Percentiles rank a stretch among this genome's conserved stretches.
Evolutionary conservation across 1,284 basidiomycete species (phyloP).

Genomic region (Ustilago crameri): DNA sequence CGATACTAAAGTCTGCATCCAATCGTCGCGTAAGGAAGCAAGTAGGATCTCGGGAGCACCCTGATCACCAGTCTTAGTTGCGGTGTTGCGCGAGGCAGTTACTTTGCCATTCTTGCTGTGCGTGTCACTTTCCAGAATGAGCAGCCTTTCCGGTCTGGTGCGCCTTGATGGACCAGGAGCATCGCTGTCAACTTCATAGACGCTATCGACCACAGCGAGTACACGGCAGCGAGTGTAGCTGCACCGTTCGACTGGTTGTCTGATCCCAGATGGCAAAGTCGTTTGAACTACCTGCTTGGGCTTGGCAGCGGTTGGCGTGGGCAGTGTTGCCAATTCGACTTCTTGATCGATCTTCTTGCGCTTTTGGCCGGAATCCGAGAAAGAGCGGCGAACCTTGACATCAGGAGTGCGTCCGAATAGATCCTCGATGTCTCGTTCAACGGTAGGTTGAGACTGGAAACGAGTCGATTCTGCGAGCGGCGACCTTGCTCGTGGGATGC

Average conservation of each 20-base stretch:
- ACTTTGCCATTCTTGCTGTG: constrained; percentile 15
- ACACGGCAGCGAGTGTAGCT: constrained; percentile 34
- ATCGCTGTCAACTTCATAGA: constrained; percentile 9
- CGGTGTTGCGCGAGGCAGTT: constrained; percentile 5
- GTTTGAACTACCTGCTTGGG: background rate
- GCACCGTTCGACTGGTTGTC: constrained; percentile 11
- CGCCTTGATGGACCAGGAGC: constrained; percentile 9
- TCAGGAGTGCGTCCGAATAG: constrained; percentile 5
- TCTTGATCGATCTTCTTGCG: constrained; percentile 26
- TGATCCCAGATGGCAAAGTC: background rate
- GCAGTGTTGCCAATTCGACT: background rate
- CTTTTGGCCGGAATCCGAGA: constrained; percentile 23
- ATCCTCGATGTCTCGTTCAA: constrained; percentile 26
- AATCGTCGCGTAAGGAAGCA: constrained; percentile 59
- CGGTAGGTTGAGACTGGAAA: constrained; percentile 20
- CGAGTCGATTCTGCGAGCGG: constrained; percentile 20
- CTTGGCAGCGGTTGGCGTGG: background rate
- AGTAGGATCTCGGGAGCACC: constrained; percentile 15
- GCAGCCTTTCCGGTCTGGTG: constrained; percentile 27
- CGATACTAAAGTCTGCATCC: constrained; percentile 44
- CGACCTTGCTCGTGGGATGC: constrained; percentile 5
- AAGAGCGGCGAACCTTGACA: constrained; percentile 4
- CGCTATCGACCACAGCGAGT: constrained; percentile 19
- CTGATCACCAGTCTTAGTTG: too few species aligned
- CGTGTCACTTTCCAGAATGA: constrained; percentile 29